A percentile compares a stretch with the other conserved stretches of the same genome.
Evolutionary conservation across 1,284 basidiomycete genomes (phyloP).

Genomic region (Pyrrhoderma lamaoense): DNA sequence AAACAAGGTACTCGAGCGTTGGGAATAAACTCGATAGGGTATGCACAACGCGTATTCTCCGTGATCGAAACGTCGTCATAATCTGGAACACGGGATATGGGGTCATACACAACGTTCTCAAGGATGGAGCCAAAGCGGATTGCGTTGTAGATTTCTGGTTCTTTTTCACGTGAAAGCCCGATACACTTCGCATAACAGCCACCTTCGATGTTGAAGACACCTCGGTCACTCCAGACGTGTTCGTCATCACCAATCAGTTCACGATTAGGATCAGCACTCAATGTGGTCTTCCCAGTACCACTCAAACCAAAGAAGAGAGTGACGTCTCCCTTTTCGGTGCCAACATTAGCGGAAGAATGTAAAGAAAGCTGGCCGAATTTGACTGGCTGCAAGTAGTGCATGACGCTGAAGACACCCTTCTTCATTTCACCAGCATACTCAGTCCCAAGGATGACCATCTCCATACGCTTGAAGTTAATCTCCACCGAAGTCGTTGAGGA

Average conservation of each 20-base stretch:
- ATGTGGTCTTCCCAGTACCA: slow-evolving; percentile 97
- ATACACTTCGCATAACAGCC: slow-evolving; percentile 99
- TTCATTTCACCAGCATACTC: slow-evolving; percentile 99
- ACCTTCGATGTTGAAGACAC: slow-evolving; percentile 99
- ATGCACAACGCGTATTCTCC: slow-evolving; percentile 98
- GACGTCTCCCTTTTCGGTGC: slow-evolving; percentile 83
- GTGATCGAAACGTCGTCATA: slow-evolving; percentile 97
- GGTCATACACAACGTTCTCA: slow-evolving; percentile 98
- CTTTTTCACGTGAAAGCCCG: slow-evolving; percentile 93
- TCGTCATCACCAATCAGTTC: slow-evolving; percentile 95
- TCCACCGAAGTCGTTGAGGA: slow-evolving; percentile 98
- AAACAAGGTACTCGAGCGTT: slow-evolving; percentile 92
- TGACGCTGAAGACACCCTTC: slow-evolving; percentile 99
- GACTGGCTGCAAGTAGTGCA: slow-evolving; percentile 99
- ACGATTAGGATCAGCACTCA: slow-evolving; percentile 89
- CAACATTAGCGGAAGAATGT: slow-evolving; percentile 98
- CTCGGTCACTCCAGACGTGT: slow-evolving; percentile 96
- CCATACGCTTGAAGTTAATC: slow-evolving; percentile 99
- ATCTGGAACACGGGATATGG: slow-evolving; percentile 79
- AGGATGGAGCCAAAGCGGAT: slow-evolving; percentile 95
- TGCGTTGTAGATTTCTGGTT: slow-evolving; percentile 96
- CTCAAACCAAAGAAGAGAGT: slow-evolving; percentile 99
- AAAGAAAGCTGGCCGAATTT: slow-evolving; percentile 98
- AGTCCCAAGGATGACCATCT: slow-evolving; percentile 99
- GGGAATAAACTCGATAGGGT: slow-evolving; percentile 95